These are phyloP conservation scores for Yamadazyma scolyti DNA, from an alignment of 805 yeast species.

Conservation along the genomic window DNA sequence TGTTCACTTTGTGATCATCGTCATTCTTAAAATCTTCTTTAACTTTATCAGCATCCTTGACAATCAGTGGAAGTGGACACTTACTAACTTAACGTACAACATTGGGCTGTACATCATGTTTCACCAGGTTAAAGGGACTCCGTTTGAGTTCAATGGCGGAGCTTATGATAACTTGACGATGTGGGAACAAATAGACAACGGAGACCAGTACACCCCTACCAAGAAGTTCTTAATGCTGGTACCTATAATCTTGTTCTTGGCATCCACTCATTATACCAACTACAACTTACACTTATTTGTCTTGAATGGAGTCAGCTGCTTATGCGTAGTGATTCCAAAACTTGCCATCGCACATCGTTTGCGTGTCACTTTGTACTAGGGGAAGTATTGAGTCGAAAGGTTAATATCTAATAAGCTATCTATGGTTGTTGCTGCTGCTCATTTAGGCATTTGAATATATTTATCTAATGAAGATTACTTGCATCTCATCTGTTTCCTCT, in stretches of 20 bases:
- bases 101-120: slow-evolving; percentile 94
- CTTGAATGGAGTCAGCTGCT: slow-evolving; percentile 74
- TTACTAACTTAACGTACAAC: slow-evolving; percentile 86
- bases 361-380: slow-evolving; percentile 50
- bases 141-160: slow-evolving; percentile 94
- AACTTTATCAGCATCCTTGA: slow-evolving; percentile 79
- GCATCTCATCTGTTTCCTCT: too few species aligned
- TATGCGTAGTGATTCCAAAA: slow-evolving; percentile 88
- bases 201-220: slow-evolving; percentile 95
- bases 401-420: too few species aligned
- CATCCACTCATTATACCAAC: slow-evolving; percentile 86
- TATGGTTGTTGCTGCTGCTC: too few species aligned
- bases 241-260: slow-evolving; percentile 83
- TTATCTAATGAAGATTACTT: too few species aligned
- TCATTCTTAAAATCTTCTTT: slow-evolving; percentile 69
- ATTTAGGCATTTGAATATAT: too few species aligned
- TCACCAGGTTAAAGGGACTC: slow-evolving; percentile 94
- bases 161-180: slow-evolving; percentile 93
- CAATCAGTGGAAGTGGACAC: slow-evolving; percentile 87
- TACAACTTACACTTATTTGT: slow-evolving; percentile 78
- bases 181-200: slow-evolving; percentile 98
- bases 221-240: slow-evolving; percentile 89
- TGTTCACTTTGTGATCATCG: slow-evolving; percentile 80
- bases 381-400: too few species aligned
- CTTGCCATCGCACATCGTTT: slow-evolving; percentile 78